Conservation (phyloP, 768 basidiomycete genomes). For the Lactarius deliciosus region DNA sequence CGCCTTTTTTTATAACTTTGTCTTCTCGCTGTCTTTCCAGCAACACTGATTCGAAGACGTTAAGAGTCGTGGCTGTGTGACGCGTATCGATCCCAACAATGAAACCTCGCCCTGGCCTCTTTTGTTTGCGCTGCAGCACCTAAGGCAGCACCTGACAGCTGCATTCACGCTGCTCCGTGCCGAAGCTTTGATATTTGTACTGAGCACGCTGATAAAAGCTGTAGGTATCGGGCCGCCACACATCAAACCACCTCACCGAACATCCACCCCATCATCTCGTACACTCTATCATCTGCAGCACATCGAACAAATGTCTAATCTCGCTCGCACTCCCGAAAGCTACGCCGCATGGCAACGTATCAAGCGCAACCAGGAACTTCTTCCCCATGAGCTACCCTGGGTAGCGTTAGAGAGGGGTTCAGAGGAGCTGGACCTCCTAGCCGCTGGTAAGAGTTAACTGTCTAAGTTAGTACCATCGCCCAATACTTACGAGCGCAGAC, state of each 20-base stretch:
- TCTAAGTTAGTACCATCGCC: background rate
- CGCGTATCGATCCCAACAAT: background rate
- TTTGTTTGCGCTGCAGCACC: background rate
- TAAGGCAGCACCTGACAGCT: background rate
- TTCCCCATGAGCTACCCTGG: background rate
- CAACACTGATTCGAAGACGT: too few relatives aligned
- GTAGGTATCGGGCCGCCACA: background rate
- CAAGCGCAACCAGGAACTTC: background rate
- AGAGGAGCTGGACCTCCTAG: constrained; percentile 7
- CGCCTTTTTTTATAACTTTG: too few relatives aligned
- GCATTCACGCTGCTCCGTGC: background rate
- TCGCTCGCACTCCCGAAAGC: constrained; percentile 15
- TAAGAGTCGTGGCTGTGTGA: background rate
- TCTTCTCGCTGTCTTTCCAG: too few relatives aligned
- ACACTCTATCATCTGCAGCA: background rate
- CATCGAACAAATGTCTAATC: background rate
- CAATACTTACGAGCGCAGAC: background rate
- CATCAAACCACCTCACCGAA: background rate
- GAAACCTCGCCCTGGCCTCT: background rate
- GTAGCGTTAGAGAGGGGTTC: too few relatives aligned
- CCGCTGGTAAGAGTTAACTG: background rate
- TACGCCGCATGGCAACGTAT: constrained; percentile 16
- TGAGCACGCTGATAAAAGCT: background rate
- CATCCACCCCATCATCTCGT: too few relatives aligned
- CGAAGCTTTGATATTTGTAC: background rate